phyloP scores from a whole-genome alignment of 352 stramenopile genomes.

The Phytophthora quininea region DNA sequence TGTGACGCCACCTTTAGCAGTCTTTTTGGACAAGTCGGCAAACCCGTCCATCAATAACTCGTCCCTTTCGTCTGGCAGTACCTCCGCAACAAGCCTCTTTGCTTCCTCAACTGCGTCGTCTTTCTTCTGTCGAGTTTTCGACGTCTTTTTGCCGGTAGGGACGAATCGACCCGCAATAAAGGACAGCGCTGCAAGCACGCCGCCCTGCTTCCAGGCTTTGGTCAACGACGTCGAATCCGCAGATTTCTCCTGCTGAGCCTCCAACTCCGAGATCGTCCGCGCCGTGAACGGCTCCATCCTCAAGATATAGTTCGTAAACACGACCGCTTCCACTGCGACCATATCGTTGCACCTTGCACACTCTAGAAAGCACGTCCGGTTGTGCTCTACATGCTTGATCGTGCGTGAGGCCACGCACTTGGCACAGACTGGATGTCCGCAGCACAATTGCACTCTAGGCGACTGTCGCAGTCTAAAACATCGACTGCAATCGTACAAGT shows the following conservation, averaged over 20 bases:
- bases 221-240: constrained; percentile 9
- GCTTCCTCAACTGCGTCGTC: constrained; percentile 15
- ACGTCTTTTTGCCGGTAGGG: constrained; percentile 5
- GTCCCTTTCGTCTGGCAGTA: constrained; percentile 28
- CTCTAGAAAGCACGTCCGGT: constrained; percentile 54
- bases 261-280: constrained; percentile 40
- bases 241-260: constrained; percentile 5
- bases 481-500: constrained; percentile 69
- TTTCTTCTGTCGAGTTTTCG: constrained; percentile 18
- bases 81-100: constrained; percentile 27
- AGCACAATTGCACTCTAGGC: constrained; percentile 68
- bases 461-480: constrained; percentile 59
- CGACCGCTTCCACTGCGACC: constrained; percentile 59
- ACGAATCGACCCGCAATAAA: constrained; percentile 44
- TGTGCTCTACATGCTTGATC: constrained; percentile 50
- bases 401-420: constrained; percentile 56
- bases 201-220: constrained; percentile 46
- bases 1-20: constrained; percentile 29
- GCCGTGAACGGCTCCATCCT: constrained; percentile 43
- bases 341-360: constrained; percentile 57
- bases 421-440: constrained; percentile 65
- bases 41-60: constrained; percentile 34
- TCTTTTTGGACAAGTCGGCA: constrained; percentile 22
- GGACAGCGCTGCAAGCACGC: constrained; percentile 49
- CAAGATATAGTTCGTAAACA: constrained; percentile 65